Evolutionary conservation across 331 rosid genomes (phyloP).

Genomic region (Malus hybrid): DNA sequence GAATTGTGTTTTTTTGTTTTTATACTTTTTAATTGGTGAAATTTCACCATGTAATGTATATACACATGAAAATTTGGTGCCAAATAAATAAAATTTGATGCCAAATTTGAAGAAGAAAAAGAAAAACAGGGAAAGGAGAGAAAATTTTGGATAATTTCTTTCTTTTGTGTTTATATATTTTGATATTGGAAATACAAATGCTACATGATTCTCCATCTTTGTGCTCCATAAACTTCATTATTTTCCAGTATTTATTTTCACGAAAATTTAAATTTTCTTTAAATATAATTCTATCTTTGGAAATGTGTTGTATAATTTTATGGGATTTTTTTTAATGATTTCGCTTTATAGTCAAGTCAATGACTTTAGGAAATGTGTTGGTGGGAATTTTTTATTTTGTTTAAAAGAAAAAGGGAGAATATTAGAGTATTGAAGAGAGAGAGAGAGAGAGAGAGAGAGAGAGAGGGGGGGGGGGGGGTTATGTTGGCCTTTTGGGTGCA

Average conservation of each 20-base stretch:
- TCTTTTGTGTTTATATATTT: not conserved
- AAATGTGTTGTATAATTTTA: not conserved
- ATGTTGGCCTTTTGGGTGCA: not conserved
- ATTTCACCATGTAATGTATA: conserved; percentile 15
- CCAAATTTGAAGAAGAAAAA: not conserved
- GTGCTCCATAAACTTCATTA: too few relatives aligned
- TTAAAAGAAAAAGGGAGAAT: not conserved
- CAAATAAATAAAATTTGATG: not conserved
- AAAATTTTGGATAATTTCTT: not conserved
- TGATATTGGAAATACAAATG: not conserved
- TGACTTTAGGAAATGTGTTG: not conserved
- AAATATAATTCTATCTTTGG: not conserved
- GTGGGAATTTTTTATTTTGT: not conserved
- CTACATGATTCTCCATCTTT: not conserved
- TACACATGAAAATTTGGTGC: conserved; percentile 2
- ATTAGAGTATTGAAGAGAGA: not conserved
- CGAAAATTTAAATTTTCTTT: too few relatives aligned
- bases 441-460: too few relatives aligned
- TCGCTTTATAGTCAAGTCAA: not conserved
- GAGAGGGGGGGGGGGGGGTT: too few relatives aligned
- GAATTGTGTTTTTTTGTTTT: not conserved
- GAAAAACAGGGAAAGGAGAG: not conserved
- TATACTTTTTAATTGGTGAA: not conserved
- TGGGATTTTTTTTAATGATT: not conserved
- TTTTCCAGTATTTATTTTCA: too few relatives aligned